Conservation (phyloP, 257 asterid genomes). For the Capsicum pubescens region DNA sequence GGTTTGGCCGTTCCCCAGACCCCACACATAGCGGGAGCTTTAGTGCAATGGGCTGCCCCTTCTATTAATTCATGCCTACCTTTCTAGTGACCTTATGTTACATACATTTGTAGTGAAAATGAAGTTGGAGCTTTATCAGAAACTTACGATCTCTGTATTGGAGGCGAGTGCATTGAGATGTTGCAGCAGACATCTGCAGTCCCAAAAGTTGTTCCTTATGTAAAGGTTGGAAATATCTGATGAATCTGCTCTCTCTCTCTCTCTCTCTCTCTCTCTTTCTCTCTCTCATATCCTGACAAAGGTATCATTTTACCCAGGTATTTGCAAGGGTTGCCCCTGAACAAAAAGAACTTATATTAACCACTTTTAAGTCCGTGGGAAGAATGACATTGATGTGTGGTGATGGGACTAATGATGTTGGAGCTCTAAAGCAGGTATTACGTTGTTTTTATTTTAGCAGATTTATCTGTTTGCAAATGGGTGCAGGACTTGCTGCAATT, state of each 20-base stretch:
- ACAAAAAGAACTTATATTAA: slow-evolving; percentile 96
- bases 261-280: slow-evolving; percentile 16
- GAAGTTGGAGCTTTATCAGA: slow-evolving; percentile 86
- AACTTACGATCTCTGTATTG: slow-evolving; percentile 85
- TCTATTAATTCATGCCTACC: slow-evolving; percentile 5
- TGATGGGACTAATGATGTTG: slow-evolving; percentile 99
- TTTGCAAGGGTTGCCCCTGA: slow-evolving; percentile 99
- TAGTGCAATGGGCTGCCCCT: too few relatives aligned
- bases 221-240: slow-evolving; percentile 61
- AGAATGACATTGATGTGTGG: slow-evolving; percentile 97
- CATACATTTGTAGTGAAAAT: slow-evolving; percentile 52
- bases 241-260: background rate
- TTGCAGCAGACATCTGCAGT: slow-evolving; percentile 79
- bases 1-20: too few relatives aligned
- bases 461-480: background rate
- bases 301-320: slow-evolving; percentile 53
- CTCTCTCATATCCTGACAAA: slow-evolving; percentile 24
- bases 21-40: too few relatives aligned
- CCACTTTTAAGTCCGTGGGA: slow-evolving; percentile 94
- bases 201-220: slow-evolving; percentile 86
- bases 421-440: slow-evolving; percentile 96
- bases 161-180: slow-evolving; percentile 96
- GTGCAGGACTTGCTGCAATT: background rate
- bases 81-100: slow-evolving; percentile 28
- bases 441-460: background rate